phyloP scores from a whole-genome alignment of 2,329 filamentous ascomycete species.

The Colletotrichum sidae region DNA sequence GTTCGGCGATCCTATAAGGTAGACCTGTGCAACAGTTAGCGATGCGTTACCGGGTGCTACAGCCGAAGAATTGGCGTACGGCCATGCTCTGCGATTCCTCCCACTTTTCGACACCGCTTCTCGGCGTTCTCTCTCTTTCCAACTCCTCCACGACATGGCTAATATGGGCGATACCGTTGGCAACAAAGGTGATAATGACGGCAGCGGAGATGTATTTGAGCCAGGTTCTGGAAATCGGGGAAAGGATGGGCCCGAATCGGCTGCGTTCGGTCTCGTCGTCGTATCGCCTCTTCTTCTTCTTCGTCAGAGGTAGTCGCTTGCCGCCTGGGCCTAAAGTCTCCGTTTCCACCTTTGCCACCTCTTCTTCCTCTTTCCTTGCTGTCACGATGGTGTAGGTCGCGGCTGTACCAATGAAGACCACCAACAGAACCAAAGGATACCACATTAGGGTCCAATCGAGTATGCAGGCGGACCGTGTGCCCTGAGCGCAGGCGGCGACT shows the following conservation, averaged over 20 bases:
- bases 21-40: conserved; percentile 70
- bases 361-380: conserved; percentile 59
- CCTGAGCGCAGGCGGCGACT: conserved; percentile 28
- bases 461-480: conserved; percentile 44
- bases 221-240: conserved; percentile 71
- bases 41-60: conserved; percentile 31
- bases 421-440: conserved; percentile 64
- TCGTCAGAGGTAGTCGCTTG: conserved; percentile 81
- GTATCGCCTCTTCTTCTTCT: conserved; percentile 61
- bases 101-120: conserved; percentile 8
- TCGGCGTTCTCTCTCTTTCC: conserved; percentile 12
- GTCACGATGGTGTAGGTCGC: conserved; percentile 65
- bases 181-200: conserved; percentile 81
- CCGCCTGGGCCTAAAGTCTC: conserved; percentile 82
- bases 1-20: conserved; percentile 86
- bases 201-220: conserved; percentile 81
- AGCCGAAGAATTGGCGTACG: conserved; percentile 14
- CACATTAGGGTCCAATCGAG: conserved; percentile 61
- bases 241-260: conserved; percentile 53
- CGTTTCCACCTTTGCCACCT: conserved; percentile 52
- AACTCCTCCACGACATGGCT: conserved; percentile 33
- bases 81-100: conserved; percentile 35
- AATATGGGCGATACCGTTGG: conserved; percentile 70
- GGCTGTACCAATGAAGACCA: conserved; percentile 62
- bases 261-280: conserved; percentile 46